Evolutionary conservation across 2,329 filamentous ascomycete genomes (phyloP).

Genomic region (Xylariaceae sp.): DNA sequence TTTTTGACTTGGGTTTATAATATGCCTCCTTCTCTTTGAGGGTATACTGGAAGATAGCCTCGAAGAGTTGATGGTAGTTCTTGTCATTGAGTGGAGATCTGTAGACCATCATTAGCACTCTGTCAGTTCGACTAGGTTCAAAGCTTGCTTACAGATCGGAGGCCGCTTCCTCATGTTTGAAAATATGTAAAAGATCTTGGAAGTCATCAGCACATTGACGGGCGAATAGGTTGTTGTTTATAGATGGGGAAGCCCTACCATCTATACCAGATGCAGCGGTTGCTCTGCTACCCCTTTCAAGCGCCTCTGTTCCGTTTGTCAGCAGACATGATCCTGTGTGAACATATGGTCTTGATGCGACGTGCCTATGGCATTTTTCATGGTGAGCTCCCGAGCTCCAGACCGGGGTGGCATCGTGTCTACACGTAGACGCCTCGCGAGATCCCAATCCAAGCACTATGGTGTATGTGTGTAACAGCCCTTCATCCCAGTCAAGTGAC

Average conservation of each 20-base stretch:
- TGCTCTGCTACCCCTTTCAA: constrained; percentile 24
- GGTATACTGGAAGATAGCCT: constrained; percentile 70
- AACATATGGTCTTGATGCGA: background rate
- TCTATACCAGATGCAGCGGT: constrained; percentile 25
- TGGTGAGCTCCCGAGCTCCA: constrained; percentile 23
- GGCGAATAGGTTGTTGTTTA: background rate
- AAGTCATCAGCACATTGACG: constrained; percentile 2
- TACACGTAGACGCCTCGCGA: background rate
- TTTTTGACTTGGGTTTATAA: constrained; percentile 45
- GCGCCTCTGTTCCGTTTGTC: constrained; percentile 16
- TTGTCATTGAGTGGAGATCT: constrained; percentile 60
- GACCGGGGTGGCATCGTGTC: constrained; percentile 26
- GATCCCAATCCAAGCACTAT: background rate
- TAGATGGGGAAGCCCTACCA: constrained; percentile 15
- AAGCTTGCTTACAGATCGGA: constrained; percentile 23
- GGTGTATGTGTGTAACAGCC: background rate
- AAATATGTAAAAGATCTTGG: constrained; percentile 28
- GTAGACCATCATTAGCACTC: constrained; percentile 3
- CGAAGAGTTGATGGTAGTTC: constrained; percentile 76
- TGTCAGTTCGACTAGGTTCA: background rate
- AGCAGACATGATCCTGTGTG: too few species aligned
- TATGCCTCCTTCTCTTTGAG: constrained; percentile 64
- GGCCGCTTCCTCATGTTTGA: constrained; percentile 25
- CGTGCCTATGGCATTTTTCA: constrained; percentile 26
- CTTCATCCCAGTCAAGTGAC: too few species aligned